These are phyloP conservation scores for Heliocybe sulcata DNA, from an alignment of 1,284 basidiomycete genomes.

Conservation along the genomic window DNA sequence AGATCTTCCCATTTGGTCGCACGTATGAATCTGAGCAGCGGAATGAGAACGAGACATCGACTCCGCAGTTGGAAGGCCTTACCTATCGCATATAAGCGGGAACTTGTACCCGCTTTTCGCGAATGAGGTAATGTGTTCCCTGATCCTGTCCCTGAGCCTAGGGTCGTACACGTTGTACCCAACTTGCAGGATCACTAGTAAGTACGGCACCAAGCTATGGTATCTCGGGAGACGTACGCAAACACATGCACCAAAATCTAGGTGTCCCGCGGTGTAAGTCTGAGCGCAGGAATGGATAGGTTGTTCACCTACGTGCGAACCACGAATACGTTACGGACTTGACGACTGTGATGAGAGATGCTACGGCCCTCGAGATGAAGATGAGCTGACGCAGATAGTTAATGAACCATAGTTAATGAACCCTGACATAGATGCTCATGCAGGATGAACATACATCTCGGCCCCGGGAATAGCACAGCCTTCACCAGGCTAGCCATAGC, in stretches of 20 bases:
- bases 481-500: neutral
- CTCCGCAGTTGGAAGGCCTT: neutral
- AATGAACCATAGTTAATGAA: neutral
- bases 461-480: neutral
- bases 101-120: slow-evolving; percentile 8
- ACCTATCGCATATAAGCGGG: neutral
- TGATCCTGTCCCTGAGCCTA: neutral
- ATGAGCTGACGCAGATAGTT: neutral
- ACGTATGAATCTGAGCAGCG: neutral
- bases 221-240: neutral
- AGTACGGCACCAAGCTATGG: neutral
- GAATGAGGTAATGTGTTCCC: slow-evolving; percentile 19
- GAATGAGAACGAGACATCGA: too few relatives aligned
- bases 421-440: neutral
- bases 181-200: neutral
- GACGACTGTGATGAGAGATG: neutral
- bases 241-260: neutral
- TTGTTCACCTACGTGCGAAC: neutral
- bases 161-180: neutral
- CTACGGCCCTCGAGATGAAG: neutral
- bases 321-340: neutral
- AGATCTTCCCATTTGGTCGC: neutral
- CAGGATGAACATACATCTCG: neutral
- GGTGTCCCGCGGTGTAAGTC: too few relatives aligned
- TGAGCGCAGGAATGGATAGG: neutral